Evolutionary conservation across 495 filamentous ascomycete species (phyloP), one percentile per base, ranked within the genome.

Genomic region (Penicillium bialowiezense): DNA sequence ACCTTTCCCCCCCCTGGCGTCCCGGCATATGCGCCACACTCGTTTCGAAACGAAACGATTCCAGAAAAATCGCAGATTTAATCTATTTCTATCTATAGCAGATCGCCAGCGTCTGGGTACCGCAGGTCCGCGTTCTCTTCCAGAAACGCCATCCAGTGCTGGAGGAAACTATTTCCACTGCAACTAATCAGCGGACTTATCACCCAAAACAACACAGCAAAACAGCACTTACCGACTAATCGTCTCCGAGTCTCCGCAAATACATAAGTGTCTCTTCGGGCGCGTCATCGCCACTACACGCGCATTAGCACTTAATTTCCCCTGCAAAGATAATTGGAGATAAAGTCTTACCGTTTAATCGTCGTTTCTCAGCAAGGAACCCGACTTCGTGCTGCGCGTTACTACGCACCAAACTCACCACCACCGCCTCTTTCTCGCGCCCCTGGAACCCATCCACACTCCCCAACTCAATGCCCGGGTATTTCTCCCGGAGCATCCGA

Each of bases 401-500:
- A 68, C 91, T 96, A 54, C 93, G 77, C 31, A 99, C 93, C 18
- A 97, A 75, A 63, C 83, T 90, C 14, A 99, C 83, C 26, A 99
- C 81, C 31, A 99, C 86, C 2, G 88, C 93, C 64, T 99, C 93
- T 68, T 99, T 98, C 70, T 99, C 93, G 10, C 93, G 79, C 31
- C 93, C 93, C 64, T 99, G 93, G 64, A 99, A 99, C 6, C 91
- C 91, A 69, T 99, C 93, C 3, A 99, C 89, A 56, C 88, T 95
- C 20, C 93, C 93, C 14, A 97, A 70, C 64, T 99, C 93, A 12
- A 99, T 81, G 3, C 84, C 90, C 0, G 85, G 86, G 53, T 87
- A 95, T 35, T 74, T 72, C 43, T 91, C 87, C 48, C 91, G 90
- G 14, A 98, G 75, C 50, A 76, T 64, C 33, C 82, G 78, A 2